Evolutionary conservation across 73 alveolate genomes (phyloP), one percentile per base, ranked within the genome.

Genomic region (Paraurostyla sp.): DNA sequence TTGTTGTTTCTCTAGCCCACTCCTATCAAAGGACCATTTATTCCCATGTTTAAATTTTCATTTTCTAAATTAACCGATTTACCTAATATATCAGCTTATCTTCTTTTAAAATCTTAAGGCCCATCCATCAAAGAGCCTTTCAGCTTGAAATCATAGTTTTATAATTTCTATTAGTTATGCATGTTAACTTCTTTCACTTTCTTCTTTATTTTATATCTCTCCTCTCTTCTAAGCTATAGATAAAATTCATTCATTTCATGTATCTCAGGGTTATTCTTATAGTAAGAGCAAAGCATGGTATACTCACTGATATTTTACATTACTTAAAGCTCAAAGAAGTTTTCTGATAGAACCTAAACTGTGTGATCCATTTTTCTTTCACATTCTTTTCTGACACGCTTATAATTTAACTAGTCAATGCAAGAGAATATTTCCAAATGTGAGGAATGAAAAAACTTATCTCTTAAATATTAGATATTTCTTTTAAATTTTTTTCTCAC

Each of bases 301-400:
- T 73, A 73, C 30, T 73, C 71, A 27, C 71, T 73, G 20, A 73
- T 48, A 48, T 73, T 73, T 49, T 73, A 33, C 7, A 73, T 73
- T 18, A 73, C 71, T 48, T 73, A 45, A 4, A 73, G 52, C 30
- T 43, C 49, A 29, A 73, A 73, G 49, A 73, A 73, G 86, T 73
- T 73, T 29, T 73, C 86, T 1, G 65, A 73, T 40, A 73, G 71
- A 11, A 27, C 27, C 50, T 73, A 16, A 32, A 49, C 65, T 6
- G 65, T 71, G 42, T 25, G 6, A 73, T 73, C 86, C 86, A 73
- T 73, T 48, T 73, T 73, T 73, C 86, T 49, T 23, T 73, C 86
- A 25, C 71, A 45, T 45, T 73, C 86, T 46, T 45, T 73, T 29
- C 86, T 73, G 11, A 73, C 71, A 45, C 86, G 42, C 27, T 30